Evolutionary conservation across 148 eudicot species (phyloP), one percentile per base, ranked within the genome.

Genomic region (Fagopyrum esculentum): DNA sequence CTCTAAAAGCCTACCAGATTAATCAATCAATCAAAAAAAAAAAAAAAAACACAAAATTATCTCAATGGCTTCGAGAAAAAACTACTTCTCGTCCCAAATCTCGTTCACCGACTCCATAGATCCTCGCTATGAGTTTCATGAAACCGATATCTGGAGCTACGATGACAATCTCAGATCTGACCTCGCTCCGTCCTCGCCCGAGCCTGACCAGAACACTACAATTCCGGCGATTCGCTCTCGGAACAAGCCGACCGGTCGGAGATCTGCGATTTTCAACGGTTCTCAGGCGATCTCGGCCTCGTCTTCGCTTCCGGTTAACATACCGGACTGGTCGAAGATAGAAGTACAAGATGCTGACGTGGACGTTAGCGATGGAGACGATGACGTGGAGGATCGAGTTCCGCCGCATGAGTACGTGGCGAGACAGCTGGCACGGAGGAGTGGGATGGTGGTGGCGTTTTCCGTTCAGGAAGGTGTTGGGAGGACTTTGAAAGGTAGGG

Each of bases 381-480:
- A 22, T 30, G 79, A 61, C 40, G 79, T 76, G 29, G 78, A 48
- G 12, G 76, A 71, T 40, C 47, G 84, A 76, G 52, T 81, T 19
- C 85, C 87, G 46, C 87, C 87, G 45, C 87, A 85, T 56, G 83
- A 80, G 77, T 80, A 78, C 30, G 51, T 77, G 57, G 84, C 84
- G 22, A 60, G 73, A 51, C 79, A 75, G 69, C 10, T 78, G 60
- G 81, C 78, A 50, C 74, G 84, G 80, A 73, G 74, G 46, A 68
- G 85, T n/a, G 52, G 30, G 8, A 71, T 46, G 71, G 77, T 76
- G 45, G 87, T 69, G 11, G 76, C 87, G 22, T 82, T 69, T 17
- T 85, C 87, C 5, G 83, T 85, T 43, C 83, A 82, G 43, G 87
- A 85, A 74, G 87, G 87, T 1, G 48, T 78, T 3, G 87, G 87